Conservation (phyloP, 1,284 basidiomycete genomes). For the Moesziomyces parantarcticus region DNA sequence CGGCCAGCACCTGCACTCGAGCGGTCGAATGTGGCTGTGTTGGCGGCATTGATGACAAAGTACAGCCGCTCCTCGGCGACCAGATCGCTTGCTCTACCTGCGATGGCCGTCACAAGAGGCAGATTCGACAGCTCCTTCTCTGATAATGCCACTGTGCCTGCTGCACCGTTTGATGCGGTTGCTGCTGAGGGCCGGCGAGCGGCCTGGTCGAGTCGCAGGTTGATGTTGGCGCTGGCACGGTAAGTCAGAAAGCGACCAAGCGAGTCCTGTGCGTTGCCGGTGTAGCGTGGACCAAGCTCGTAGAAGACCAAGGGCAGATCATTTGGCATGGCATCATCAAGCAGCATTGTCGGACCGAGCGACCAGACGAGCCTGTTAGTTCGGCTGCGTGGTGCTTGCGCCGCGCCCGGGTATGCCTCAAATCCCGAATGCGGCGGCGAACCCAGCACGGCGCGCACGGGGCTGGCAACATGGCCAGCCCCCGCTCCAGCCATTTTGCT, state of each 20-base stretch:
- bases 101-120: slow-evolving; percentile 54
- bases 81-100: slow-evolving; percentile 41
- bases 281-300: slow-evolving; percentile 53
- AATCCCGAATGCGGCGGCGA: slow-evolving; percentile 31
- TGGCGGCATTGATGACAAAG: slow-evolving; percentile 54
- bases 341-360: slow-evolving; percentile 50
- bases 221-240: slow-evolving; percentile 52
- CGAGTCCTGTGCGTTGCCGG: slow-evolving; percentile 57
- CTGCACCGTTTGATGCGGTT: slow-evolving; percentile 2
- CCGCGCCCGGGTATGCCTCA: background rate
- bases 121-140: slow-evolving; percentile 47
- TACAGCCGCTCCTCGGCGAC: slow-evolving; percentile 52
- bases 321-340: slow-evolving; percentile 51
- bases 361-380: slow-evolving; percentile 55
- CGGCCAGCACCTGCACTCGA: slow-evolving; percentile 2
- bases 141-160: slow-evolving; percentile 1
- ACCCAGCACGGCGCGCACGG: slow-evolving; percentile 50
- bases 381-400: background rate
- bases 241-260: slow-evolving; percentile 62
- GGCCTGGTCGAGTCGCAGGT: slow-evolving; percentile 53
- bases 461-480: slow-evolving; percentile 4
- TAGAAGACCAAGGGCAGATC: slow-evolving; percentile 56
- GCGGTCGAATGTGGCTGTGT: slow-evolving; percentile 40
- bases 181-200: slow-evolving; percentile 17
- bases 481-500: slow-evolving; percentile 9